phyloP scores from a whole-genome alignment of 768 basidiomycete genomes.

The Suillus lakei region DNA sequence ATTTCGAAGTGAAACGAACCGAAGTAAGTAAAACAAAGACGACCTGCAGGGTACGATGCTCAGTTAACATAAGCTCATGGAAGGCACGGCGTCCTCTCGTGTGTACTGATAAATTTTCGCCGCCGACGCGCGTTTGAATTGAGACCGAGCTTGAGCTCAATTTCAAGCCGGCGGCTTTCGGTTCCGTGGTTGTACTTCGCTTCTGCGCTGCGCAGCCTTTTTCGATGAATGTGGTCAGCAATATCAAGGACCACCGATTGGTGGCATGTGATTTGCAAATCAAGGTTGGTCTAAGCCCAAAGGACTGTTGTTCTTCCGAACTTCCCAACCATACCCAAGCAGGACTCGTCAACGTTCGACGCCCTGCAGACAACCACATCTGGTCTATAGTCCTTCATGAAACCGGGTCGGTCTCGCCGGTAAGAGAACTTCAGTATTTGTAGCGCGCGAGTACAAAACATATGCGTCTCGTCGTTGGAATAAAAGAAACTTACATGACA shows the following conservation, averaged over 20 bases:
- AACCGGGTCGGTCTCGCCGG: not conserved
- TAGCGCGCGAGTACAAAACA: not conserved
- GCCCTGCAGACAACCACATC: not conserved
- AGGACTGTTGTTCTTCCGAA: not conserved
- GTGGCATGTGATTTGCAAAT: not conserved
- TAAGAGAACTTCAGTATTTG: not conserved
- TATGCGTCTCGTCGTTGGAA: not conserved
- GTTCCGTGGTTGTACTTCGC: not conserved
- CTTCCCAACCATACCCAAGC: not conserved
- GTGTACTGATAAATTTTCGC: not conserved
- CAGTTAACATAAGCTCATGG: not conserved
- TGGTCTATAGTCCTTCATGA: not conserved
- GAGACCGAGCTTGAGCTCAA: not conserved
- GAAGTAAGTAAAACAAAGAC: not conserved
- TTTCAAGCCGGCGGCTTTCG: not conserved
- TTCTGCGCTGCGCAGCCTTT: not conserved
- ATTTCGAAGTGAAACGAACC: constrained; percentile 1
- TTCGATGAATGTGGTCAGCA: not conserved
- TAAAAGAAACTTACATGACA: not conserved
- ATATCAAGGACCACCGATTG: not conserved
- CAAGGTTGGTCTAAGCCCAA: not conserved
- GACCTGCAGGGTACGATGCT: not conserved
- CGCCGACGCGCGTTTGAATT: not conserved
- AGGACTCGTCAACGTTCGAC: not conserved
- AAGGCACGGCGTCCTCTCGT: not conserved